Conservation (phyloP, 441 rosid genomes). For the Sinapis alba region DNA sequence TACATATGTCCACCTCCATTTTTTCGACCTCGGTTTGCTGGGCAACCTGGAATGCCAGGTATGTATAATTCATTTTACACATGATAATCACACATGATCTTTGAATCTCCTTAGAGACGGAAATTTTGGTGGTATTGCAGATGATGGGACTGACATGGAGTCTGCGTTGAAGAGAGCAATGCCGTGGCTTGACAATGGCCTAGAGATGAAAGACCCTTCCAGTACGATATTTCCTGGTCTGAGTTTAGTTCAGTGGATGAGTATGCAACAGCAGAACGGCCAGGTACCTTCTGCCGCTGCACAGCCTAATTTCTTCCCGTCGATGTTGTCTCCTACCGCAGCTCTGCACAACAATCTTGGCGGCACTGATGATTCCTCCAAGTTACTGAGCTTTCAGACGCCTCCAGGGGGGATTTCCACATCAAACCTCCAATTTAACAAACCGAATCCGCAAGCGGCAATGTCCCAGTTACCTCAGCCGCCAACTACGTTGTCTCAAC, state of each 20-base stretch:
- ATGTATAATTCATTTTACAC: conserved; percentile 17
- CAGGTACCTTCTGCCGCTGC: conserved; percentile 62
- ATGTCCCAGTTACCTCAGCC: conserved; percentile 69
- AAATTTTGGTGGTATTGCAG: conserved; percentile 46
- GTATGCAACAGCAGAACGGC: conserved; percentile 93
- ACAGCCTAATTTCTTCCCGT: conserved; percentile 73
- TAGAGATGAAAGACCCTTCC: conserved; percentile 75
- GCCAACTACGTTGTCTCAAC: conserved; percentile 71
- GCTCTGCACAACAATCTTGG: conserved; percentile 59
- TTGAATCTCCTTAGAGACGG: background rate
- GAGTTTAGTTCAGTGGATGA: conserved; percentile 99
- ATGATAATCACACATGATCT: conserved; percentile 2
- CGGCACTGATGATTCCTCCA: conserved; percentile 75
- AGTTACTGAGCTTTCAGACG: conserved; percentile 84
- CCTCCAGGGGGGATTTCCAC: conserved; percentile 53
- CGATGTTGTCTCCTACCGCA: conserved; percentile 57
- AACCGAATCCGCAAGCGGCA: conserved; percentile 59
- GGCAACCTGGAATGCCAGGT: conserved; percentile 90
- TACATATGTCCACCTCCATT: conserved; percentile 93
- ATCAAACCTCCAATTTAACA: conserved; percentile 68
- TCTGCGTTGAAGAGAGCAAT: conserved; percentile 87
- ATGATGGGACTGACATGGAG: conserved; percentile 84
- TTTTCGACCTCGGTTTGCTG: conserved; percentile 75
- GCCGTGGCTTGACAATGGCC: conserved; percentile 95
- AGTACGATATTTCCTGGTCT: conserved; percentile 84